Percentiles rank a stretch among this genome's conserved stretches.
Conservation (phyloP, 176 grass and related monocot genomes). For the Ampelocalamus luodianensis region DNA sequence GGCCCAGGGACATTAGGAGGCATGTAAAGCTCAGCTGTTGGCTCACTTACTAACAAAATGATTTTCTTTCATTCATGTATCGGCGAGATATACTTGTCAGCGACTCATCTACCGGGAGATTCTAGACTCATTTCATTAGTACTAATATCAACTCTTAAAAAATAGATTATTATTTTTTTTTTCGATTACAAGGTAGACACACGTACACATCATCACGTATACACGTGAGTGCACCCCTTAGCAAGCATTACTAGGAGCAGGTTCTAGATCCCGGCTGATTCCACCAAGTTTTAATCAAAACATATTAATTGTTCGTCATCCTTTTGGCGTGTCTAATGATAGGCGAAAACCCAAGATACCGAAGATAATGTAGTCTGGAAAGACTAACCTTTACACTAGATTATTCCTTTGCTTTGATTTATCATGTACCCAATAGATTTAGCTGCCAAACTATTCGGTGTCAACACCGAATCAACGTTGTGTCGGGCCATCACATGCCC, state of each 20-base stretch:
- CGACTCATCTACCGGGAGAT: too few species aligned
- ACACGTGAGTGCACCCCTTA: too few species aligned
- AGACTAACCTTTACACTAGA: background rate
- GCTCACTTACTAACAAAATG: background rate
- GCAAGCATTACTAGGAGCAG: too few species aligned
- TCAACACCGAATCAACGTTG: slow-evolving; percentile 39
- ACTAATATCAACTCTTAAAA: background rate
- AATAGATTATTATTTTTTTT: background rate
- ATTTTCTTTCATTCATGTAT: background rate
- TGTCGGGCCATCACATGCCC: slow-evolving; percentile 38
- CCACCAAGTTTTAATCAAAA: slow-evolving; percentile 3
- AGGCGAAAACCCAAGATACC: background rate
- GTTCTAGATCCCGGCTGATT: background rate
- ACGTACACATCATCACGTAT: too few species aligned
- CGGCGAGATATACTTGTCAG: too few species aligned
- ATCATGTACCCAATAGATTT: background rate
- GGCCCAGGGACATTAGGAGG: too few species aligned
- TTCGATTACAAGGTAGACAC: too few species aligned
- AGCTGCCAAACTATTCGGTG: background rate
- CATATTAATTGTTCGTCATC: background rate
- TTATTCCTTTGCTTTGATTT: slow-evolving; percentile 8
- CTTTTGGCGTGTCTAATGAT: background rate
- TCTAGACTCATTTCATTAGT: background rate
- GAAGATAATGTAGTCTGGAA: background rate
- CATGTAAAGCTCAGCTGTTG: too few species aligned